phyloP scores from a whole-genome alignment of 345 rosid genomes.

The Hypericum perforatum region DNA sequence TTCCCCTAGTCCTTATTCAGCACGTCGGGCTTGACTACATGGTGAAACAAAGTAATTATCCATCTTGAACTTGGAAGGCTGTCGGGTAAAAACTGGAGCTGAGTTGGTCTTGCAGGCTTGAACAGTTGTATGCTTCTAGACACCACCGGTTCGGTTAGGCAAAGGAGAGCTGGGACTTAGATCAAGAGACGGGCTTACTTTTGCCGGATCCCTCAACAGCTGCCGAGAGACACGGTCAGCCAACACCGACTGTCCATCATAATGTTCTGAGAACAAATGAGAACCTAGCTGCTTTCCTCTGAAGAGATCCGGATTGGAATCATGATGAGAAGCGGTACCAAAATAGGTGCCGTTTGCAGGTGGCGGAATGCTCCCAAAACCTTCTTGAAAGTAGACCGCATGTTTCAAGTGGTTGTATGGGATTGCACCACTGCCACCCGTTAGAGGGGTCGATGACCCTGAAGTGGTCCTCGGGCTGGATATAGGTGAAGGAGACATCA shows the following conservation, averaged over 20 bases:
- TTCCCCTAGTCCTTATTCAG: too few relatives aligned
- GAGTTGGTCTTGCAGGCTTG: slow-evolving; percentile 11
- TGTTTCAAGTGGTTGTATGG: slow-evolving; percentile 40
- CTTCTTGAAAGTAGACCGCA: slow-evolving; percentile 34
- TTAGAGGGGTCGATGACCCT: slow-evolving; percentile 50
- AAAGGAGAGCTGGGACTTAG: slow-evolving; percentile 35
- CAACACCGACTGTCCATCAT: slow-evolving; percentile 43
- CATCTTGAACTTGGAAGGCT: too few relatives aligned
- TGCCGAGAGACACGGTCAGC: slow-evolving; percentile 49
- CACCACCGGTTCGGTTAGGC: slow-evolving; percentile 24
- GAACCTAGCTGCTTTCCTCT: slow-evolving; percentile 37
- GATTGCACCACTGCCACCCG: slow-evolving; percentile 41
- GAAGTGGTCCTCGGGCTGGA: slow-evolving; percentile 52
- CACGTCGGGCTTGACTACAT: too few relatives aligned
- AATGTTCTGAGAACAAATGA: slow-evolving; percentile 31
- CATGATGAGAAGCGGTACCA: slow-evolving; percentile 27
- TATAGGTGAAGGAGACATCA: slow-evolving; percentile 56
- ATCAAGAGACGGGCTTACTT: slow-evolving; percentile 32
- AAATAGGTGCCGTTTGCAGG: slow-evolving; percentile 24
- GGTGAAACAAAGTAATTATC: too few relatives aligned
- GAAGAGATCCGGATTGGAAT: slow-evolving; percentile 34
- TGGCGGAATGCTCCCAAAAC: slow-evolving; percentile 33
- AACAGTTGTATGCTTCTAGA: slow-evolving; percentile 12
- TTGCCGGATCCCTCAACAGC: slow-evolving; percentile 35
- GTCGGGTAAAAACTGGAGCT: slow-evolving; percentile 5